Evolutionary conservation across 2,329 filamentous ascomycete species (phyloP).

Genomic region (Aspergillus brunneoviolaceus): DNA sequence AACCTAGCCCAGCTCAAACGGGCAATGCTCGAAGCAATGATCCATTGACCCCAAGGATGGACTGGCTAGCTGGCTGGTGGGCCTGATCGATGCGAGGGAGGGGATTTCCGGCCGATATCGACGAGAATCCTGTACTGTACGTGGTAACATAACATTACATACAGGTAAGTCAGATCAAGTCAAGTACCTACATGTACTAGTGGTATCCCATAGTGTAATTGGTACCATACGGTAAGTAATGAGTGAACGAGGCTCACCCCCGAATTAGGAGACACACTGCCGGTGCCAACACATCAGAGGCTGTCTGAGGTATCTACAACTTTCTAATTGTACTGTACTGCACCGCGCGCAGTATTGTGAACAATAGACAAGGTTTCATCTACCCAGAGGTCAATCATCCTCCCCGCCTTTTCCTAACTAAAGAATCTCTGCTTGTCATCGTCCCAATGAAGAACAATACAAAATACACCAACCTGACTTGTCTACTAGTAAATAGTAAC

Average conservation of each 20-base stretch:
- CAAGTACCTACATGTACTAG: neutral
- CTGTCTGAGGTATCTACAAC: too few species aligned
- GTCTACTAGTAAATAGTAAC: too few species aligned
- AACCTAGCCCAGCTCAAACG: neutral
- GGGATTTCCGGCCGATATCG: neutral
- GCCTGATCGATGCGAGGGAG: conserved; percentile 16
- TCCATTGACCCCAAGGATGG: neutral
- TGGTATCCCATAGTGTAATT: neutral
- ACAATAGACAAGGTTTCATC: too few species aligned
- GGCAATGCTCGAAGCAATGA: neutral
- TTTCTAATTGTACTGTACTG: too few species aligned
- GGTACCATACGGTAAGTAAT: neutral
- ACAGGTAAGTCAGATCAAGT: neutral
- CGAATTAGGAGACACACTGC: neutral
- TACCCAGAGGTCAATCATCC: too few species aligned
- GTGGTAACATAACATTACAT: neutral
- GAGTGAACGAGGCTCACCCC: neutral
- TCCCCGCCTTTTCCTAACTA: too few species aligned
- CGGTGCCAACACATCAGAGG: neutral
- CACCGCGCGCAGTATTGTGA: too few species aligned
- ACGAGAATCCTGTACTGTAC: neutral
- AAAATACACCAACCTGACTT: too few species aligned
- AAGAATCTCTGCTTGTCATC: too few species aligned
- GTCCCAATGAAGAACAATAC: too few species aligned
- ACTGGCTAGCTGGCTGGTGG: conserved; percentile 16